Evolutionary conservation across 768 basidiomycete genomes (phyloP).

Genomic region (Lactarius pseudohatsudake): DNA sequence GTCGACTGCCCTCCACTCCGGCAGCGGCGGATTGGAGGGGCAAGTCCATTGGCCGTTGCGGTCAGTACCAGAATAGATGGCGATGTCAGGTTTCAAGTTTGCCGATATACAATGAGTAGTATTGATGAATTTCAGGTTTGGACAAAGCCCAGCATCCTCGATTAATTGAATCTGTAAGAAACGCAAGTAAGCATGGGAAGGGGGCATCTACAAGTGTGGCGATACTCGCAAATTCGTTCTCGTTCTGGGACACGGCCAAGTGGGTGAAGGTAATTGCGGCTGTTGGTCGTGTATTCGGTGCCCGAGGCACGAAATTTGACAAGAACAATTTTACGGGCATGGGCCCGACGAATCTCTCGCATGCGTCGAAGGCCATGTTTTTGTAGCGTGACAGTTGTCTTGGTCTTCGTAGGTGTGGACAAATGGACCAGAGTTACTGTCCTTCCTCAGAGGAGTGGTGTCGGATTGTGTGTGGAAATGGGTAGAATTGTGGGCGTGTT

Average conservation of each 20-base stretch:
- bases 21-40: not conserved
- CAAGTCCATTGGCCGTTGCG: not conserved
- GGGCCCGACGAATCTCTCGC: constrained; percentile 15
- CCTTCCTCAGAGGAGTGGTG: too few relatives aligned
- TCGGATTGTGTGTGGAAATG: too few relatives aligned
- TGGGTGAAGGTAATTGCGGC: not conserved
- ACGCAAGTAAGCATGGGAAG: not conserved
- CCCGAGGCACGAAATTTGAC: not conserved
- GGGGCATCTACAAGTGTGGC: not conserved
- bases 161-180: not conserved
- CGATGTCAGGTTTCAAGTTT: constrained; percentile 6
- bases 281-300: not conserved
- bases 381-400: not conserved
- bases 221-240: not conserved
- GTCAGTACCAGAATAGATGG: constrained; percentile 3
- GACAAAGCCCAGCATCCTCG: not conserved
- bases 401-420: too few relatives aligned
- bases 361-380: not conserved
- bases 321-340: constrained; percentile 1
- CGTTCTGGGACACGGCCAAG: not conserved
- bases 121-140: not conserved
- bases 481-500: too few relatives aligned
- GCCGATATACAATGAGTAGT: not conserved
- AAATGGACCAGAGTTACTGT: too few relatives aligned
- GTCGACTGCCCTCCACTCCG: not conserved